Evolutionary conservation across 1,284 basidiomycete species (phyloP).

Genomic region (Ustilago shanxiensis): DNA sequence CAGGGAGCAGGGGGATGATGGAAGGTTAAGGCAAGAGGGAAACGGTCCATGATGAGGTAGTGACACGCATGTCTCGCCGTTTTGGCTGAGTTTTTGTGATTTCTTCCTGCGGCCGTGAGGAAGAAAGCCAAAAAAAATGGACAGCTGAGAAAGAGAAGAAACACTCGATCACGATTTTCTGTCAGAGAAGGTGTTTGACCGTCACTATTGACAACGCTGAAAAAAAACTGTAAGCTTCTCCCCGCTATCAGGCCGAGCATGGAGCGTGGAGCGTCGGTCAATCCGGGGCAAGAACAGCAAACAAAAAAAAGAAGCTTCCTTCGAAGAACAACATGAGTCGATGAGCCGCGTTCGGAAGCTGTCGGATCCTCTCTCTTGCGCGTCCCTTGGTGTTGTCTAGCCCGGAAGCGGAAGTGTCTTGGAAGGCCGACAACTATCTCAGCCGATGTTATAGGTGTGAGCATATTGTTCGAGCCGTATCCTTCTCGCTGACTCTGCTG

Average conservation of each 20-base stretch:
- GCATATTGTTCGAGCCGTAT: neutral
- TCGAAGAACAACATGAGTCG: neutral
- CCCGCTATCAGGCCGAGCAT: neutral
- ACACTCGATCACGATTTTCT: constrained; percentile 16
- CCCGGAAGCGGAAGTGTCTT: too few relatives aligned
- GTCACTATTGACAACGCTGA: neutral
- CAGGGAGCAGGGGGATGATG: neutral
- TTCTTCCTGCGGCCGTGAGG: constrained; percentile 12
- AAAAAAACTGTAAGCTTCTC: neutral
- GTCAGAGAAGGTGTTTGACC: neutral
- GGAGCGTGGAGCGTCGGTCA: too few relatives aligned
- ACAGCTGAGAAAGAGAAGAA: constrained; percentile 6
- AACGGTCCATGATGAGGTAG: neutral
- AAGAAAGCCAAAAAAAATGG: neutral
- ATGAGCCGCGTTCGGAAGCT: neutral
- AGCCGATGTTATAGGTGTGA: too few relatives aligned
- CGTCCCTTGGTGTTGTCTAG: neutral
- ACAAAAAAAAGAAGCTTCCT: constrained; percentile 5
- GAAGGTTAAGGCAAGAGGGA: constrained; percentile 4
- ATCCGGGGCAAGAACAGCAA: neutral
- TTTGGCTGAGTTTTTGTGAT: constrained; percentile 15
- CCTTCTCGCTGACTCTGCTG: neutral
- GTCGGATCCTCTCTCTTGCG: neutral
- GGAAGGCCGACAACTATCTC: too few relatives aligned
- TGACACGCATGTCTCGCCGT: neutral